Conservation (phyloP, 768 basidiomycete genomes). For the Pleurotus eryngii region DNA sequence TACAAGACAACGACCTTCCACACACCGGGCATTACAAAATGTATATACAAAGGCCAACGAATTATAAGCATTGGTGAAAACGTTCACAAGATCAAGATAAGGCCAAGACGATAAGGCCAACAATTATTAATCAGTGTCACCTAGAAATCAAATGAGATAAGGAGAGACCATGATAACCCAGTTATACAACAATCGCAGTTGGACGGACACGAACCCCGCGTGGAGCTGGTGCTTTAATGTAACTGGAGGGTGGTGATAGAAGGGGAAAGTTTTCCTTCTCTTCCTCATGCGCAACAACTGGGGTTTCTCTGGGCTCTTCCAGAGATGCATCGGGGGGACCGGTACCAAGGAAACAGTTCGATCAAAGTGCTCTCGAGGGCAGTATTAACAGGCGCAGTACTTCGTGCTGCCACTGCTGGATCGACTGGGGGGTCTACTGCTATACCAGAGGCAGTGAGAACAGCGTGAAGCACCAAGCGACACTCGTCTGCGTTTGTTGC, state of each 20-base stretch:
- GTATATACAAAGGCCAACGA: background rate
- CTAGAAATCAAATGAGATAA: background rate
- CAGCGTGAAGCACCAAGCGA: constrained; percentile 80
- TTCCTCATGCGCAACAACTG: background rate
- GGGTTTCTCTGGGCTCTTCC: background rate
- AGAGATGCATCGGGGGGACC: background rate
- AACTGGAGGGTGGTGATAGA: too few species aligned
- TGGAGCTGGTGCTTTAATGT: background rate
- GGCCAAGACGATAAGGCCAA: background rate
- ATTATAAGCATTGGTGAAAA: background rate
- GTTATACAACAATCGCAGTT: background rate
- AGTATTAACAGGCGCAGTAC: constrained; percentile 20
- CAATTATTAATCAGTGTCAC: background rate
- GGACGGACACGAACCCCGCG: background rate
- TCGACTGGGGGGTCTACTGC: constrained; percentile 27
- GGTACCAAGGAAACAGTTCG: constrained; percentile 41
- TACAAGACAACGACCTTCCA: background rate
- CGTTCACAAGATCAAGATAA: background rate
- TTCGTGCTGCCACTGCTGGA: constrained; percentile 8
- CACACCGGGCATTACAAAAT: background rate
- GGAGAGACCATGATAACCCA: background rate
- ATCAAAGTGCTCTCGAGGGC: constrained; percentile 49
- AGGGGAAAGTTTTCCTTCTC: too few species aligned
- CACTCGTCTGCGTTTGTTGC: constrained; percentile 83
- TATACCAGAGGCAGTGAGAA: constrained; percentile 61